Evolutionary conservation across 768 basidiomycete species (phyloP).

Genomic region (Tylopilus cervinicoccineus): DNA sequence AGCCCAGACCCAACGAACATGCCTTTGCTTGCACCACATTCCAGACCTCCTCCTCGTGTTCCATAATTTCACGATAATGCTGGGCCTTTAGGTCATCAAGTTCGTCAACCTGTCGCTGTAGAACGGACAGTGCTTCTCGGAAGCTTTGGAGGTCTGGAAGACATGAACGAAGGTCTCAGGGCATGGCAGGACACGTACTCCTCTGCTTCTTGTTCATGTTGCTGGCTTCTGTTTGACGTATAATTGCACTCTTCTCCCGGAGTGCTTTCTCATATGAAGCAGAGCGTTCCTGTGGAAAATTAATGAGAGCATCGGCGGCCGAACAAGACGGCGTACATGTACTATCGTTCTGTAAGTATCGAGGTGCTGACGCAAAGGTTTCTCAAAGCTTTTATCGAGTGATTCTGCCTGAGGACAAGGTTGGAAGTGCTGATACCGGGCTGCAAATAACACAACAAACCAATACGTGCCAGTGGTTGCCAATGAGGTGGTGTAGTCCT

Average conservation of each 20-base stretch:
- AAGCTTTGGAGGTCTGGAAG: slow-evolving; percentile 82
- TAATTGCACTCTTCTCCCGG: slow-evolving; percentile 78
- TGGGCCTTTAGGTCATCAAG: slow-evolving; percentile 79
- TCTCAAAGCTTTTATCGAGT: slow-evolving; percentile 84
- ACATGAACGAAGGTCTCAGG: slow-evolving; percentile 7
- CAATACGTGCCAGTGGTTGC: slow-evolving; percentile 90
- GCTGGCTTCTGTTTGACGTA: slow-evolving; percentile 79
- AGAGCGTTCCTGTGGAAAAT: slow-evolving; percentile 66
- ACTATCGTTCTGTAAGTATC: slow-evolving; percentile 75
- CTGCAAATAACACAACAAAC: slow-evolving; percentile 41
- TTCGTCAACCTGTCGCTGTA: slow-evolving; percentile 90
- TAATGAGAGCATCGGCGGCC: background rate
- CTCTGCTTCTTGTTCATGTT: slow-evolving; percentile 84
- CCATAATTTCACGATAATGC: slow-evolving; percentile 86
- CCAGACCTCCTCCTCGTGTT: slow-evolving; percentile 97
- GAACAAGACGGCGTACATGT: slow-evolving; percentile 42
- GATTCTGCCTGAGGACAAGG: slow-evolving; percentile 61
- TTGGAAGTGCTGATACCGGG: slow-evolving; percentile 1
- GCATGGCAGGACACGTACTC: slow-evolving; percentile 49
- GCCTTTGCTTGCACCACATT: slow-evolving; percentile 85
- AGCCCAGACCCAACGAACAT: slow-evolving; percentile 4
- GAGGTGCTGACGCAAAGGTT: slow-evolving; percentile 80
- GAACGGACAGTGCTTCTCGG: slow-evolving; percentile 71
- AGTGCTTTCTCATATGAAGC: slow-evolving; percentile 78
- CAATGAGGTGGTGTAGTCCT: slow-evolving; percentile 87